Base-by-base conservation (phyloP, 2,329 filamentous ascomycete genomes). In the Aspergillus pseudonomiae region DNA sequence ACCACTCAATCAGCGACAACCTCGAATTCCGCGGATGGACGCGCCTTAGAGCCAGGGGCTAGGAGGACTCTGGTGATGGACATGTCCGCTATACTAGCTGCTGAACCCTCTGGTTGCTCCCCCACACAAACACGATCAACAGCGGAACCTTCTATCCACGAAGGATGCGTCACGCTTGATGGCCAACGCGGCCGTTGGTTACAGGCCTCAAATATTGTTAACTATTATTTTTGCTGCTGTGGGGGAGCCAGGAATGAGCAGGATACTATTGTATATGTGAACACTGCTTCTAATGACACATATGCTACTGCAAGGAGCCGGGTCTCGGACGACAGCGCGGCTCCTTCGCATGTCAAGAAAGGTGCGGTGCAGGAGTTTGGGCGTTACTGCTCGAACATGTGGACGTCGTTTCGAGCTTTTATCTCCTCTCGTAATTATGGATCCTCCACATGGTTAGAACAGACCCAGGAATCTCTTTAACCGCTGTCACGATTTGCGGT, bases 221-320 rank as follows among this genome's bases (percentile, higher is more conserved):
- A 28, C 10, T 65, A 30, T 36, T 63, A 45, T 45, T 57, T 64
- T 21, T 53, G 41, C 39, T 68, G 65, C 28, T 64, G 63, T 50
- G 48, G 56, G 28, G 52, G 55, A 24, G 30, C 12, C 28, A 24
- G 41, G 11, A 19, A 59, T 24, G 62, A 62, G 32, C 56, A 52
- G 14, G 55, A 63, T n/a, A 41, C 56, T 14, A 21, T 14, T 34
- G 26, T 63, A 16, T 59, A 63, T 43, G 63, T 63, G 12, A 66
- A 62, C 34, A 60, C 60, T 11, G 21, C 58, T 16, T 67, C 63
- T 14, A 58, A 64, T 45, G 67, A 68, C 3, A 68, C 67, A 7
- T 68, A 67, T 54, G 41, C 48, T 11, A 68, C 67, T 28, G 67
- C 67, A 6, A 55, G 57, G 14, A 61, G 59, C 53, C 61, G 52